Conservation (phyloP, 2,329 filamentous ascomycete species). For the Pezicula neosporulosa region DNA sequence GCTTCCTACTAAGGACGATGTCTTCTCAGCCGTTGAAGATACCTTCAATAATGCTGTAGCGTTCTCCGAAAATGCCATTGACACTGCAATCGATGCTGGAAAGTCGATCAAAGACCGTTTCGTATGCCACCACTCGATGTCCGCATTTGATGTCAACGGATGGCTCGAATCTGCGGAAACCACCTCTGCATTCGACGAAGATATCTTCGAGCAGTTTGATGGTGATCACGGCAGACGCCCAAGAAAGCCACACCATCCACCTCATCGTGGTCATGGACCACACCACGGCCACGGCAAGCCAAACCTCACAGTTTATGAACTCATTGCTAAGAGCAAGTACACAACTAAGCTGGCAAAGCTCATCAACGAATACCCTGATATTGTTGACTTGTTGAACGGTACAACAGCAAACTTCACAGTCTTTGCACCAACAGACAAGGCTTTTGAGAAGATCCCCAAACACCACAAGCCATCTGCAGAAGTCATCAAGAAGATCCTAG, state of each 20-base stretch:
- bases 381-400: slow-evolving; percentile 71
- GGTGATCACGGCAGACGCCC: slow-evolving; percentile 10
- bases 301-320: slow-evolving; percentile 74
- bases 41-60: slow-evolving; percentile 21
- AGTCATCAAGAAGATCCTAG: slow-evolving; percentile 62
- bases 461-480: slow-evolving; percentile 63
- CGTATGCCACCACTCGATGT: slow-evolving; percentile 27
- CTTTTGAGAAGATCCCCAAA: slow-evolving; percentile 62
- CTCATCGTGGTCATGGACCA: slow-evolving; percentile 21
- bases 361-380: slow-evolving; percentile 68
- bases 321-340: slow-evolving; percentile 72
- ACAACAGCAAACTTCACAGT: slow-evolving; percentile 74
- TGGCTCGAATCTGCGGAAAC: slow-evolving; percentile 30
- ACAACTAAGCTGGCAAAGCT: slow-evolving; percentile 74
- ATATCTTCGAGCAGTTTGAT: slow-evolving; percentile 11
- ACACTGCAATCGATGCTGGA: slow-evolving; percentile 22
- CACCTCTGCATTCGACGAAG: slow-evolving; percentile 27
- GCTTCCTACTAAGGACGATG: slow-evolving; percentile 30
- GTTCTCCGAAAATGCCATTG: slow-evolving; percentile 25
- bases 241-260: slow-evolving; percentile 27
- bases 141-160: slow-evolving; percentile 25
- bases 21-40: slow-evolving; percentile 20
- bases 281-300: slow-evolving; percentile 34
- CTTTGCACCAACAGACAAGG: slow-evolving; percentile 75
- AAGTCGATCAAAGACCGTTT: slow-evolving; percentile 19